Evolutionary conservation across 2,329 filamentous ascomycete genomes (phyloP), one percentile per base, ranked within the genome.

Genomic region (Penicillium sp.): DNA sequence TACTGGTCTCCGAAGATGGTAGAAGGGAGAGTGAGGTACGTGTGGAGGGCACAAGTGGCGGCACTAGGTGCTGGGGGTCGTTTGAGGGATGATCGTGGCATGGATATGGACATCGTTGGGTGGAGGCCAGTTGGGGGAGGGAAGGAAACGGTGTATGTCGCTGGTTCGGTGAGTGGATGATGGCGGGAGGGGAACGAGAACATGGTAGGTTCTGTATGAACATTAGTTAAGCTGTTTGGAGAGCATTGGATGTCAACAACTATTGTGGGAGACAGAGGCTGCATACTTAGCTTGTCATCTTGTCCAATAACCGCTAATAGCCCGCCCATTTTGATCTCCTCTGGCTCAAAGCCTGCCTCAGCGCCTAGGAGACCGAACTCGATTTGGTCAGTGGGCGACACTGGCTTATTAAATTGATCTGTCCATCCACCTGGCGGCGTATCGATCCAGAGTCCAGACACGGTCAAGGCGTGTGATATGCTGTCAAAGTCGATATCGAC

Each of bases 181-280:
- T 96, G 91, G 0, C 90, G 83, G 2, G 89, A 83, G 2, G 88
- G 84, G 57, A 95, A 93, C 36, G 87, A 83, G 73, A 97, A 96
- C 38, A 92, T 75, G 0, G 88, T 87, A 2, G 87, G 80, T 33
- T 86, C 87, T 80, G 56, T 42, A 12, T 12, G 22, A 8, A 12
- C 6, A 37, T 61, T 41, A 61, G 47, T 40, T 19, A 2, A 14
- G 13, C 8, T 18, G 13, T 31, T 29, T 7, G 11, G 1, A 4
- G 11, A 12, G 9, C 25, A 14, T 14, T 30, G 16, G 13, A 35
- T 35, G 41, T 19, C 30, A 16, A 11, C 13, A 6, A 37, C 22
- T 6, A 18, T 2, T 11, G 3, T n/a, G 14, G 16, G 16, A 35
- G 12, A 3, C n/a, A 22, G 28, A 28, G 30, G 14, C 8, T 48